These are phyloP conservation scores for Hepatocystis sp. DNA, from an alignment of 169 alveolate species.

Conservation along the genomic window DNA sequence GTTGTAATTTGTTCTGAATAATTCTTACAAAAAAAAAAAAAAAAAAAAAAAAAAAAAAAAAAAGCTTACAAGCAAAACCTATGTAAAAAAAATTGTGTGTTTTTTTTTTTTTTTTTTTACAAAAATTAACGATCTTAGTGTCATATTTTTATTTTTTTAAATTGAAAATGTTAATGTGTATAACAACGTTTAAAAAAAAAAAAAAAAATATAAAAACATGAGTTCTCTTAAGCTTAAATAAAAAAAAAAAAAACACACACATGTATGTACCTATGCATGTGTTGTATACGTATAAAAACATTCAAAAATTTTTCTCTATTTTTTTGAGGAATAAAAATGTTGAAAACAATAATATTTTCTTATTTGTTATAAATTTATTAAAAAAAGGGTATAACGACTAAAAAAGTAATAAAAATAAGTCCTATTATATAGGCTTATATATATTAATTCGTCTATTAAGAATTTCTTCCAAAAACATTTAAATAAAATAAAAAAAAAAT, in stretches of 20 bases:
- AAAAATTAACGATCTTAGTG: too few species aligned
- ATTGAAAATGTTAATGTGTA: too few species aligned
- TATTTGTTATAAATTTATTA: neutral
- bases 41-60: conserved; percentile 17
- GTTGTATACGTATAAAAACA: too few species aligned
- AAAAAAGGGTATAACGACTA: neutral
- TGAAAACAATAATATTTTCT: neutral
- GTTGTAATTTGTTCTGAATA: conserved; percentile 11
- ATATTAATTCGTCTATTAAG: neutral
- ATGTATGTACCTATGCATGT: too few species aligned
- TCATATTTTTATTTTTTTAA: too few species aligned
- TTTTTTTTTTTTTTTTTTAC: conserved; percentile 18
- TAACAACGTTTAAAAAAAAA: too few species aligned
- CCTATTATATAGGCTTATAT: too few species aligned
- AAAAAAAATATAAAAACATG: too few species aligned
- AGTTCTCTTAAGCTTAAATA: too few species aligned
- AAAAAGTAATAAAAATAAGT: neutral
- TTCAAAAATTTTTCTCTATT: too few species aligned
- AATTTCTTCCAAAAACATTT: neutral
- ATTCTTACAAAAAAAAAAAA: conserved; percentile 15
- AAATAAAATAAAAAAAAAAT: conserved; percentile 7
- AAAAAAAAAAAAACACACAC: neutral
- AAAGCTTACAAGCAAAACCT: neutral
- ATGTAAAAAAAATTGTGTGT: neutral
- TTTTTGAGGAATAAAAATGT: too few species aligned